These are phyloP conservation scores for Helianthus tuberosus DNA, from an alignment of 129 eudicot genomes.

Conservation along the genomic window DNA sequence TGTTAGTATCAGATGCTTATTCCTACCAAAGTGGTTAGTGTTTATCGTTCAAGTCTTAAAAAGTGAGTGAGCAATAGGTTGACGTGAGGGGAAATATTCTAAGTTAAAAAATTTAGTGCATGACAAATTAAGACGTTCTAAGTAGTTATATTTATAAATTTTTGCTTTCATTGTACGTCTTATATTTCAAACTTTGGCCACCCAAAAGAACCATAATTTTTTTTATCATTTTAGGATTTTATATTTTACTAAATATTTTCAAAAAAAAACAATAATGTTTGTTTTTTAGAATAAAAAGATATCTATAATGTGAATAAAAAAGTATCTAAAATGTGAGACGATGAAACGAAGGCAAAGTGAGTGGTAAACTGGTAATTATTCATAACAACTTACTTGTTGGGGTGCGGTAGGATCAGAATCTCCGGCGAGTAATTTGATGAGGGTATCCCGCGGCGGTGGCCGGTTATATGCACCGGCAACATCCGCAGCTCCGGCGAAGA, in stretches of 20 bases:
- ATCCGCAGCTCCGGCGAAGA: slow-evolving; percentile 24
- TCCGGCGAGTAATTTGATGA: slow-evolving; percentile 20
- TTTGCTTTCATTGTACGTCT: background rate
- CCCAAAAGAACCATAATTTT: background rate
- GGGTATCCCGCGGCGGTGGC: slow-evolving; percentile 40
- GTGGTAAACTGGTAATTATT: too few relatives aligned
- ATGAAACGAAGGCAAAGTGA: background rate
- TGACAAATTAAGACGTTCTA: too few relatives aligned
- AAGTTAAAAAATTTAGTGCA: too few relatives aligned
- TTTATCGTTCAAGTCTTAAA: too few relatives aligned
- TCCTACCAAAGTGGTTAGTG: too few relatives aligned
- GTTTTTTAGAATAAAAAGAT: background rate
- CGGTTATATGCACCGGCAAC: slow-evolving; percentile 29
- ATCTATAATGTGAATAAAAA: too few relatives aligned
- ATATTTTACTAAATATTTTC: background rate
- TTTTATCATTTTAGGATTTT: background rate
- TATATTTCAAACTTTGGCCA: background rate
- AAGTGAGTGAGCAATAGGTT: too few relatives aligned
- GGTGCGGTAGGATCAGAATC: slow-evolving; percentile 41
- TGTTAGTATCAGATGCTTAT: too few relatives aligned
- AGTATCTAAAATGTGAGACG: background rate
- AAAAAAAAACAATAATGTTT: background rate
- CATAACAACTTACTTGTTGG: slow-evolving; percentile 43
- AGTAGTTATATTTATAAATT: background rate
- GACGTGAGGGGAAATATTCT: too few relatives aligned